Conservation (phyloP, 768 basidiomycete genomes). For the Pulveroboletus sp. region DNA sequence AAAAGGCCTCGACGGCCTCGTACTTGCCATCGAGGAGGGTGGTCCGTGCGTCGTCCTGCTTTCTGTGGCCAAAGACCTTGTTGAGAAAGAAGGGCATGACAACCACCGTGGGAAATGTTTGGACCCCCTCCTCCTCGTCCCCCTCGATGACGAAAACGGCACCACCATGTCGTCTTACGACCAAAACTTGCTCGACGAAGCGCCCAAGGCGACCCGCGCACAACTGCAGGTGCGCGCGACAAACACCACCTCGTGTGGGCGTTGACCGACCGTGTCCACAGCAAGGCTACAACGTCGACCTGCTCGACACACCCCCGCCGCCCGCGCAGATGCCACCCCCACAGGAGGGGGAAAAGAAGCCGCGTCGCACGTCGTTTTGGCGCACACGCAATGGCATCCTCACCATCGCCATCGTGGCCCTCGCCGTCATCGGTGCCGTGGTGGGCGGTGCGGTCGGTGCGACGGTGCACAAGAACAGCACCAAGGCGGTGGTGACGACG, state of each 20-base stretch:
- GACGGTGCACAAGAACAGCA: conserved; percentile 31
- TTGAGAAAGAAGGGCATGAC: conserved; percentile 66
- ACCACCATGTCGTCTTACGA: conserved; percentile 39
- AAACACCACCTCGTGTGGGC: conserved; percentile 13
- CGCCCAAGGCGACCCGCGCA: conserved; percentile 41
- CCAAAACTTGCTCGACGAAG: conserved; percentile 36
- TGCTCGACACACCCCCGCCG: conserved; percentile 35
- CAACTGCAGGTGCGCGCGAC: conserved; percentile 40
- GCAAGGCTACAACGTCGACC: conserved; percentile 55
- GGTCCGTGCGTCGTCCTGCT: conserved; percentile 51
- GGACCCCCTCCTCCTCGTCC: neutral
- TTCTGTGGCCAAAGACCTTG: conserved; percentile 77
- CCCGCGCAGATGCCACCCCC: conserved; percentile 16
- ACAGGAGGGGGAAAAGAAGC: conserved; percentile 1
- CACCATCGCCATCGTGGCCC: conserved; percentile 32
- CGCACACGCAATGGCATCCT: conserved; percentile 45
- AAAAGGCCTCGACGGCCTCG: conserved; percentile 50
- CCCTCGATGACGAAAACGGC: neutral
- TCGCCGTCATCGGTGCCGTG: conserved; percentile 48
- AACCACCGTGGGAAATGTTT: conserved; percentile 18
- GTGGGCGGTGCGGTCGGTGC: conserved; percentile 63
- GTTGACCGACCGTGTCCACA: conserved; percentile 16
- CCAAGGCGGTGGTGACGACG: neutral
- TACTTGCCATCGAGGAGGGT: conserved; percentile 72
- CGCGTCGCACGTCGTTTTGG: conserved; percentile 45